A percentile compares a stretch with the other conserved stretches of the same genome.
Conservation (phyloP, 2,329 filamentous ascomycete genomes). For the Escovopsis sp. region DNA sequence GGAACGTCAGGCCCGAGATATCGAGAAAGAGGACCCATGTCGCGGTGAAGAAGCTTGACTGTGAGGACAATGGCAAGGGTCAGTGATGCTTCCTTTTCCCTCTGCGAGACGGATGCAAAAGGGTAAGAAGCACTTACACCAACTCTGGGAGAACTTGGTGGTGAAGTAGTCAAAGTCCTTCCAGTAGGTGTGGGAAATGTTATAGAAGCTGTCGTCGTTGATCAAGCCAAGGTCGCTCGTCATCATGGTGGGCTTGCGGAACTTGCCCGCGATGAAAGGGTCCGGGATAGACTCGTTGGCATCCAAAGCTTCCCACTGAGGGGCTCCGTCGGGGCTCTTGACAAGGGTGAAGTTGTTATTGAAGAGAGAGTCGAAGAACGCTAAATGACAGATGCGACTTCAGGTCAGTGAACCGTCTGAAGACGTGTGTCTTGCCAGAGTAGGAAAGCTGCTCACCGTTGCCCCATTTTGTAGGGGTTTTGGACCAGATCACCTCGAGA, state of each 20-base stretch:
- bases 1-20: slow-evolving; percentile 63
- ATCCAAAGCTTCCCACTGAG: slow-evolving; percentile 61
- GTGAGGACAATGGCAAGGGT: neutral
- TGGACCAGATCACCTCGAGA: slow-evolving; percentile 65
- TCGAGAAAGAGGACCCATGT: slow-evolving; percentile 54
- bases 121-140: slow-evolving; percentile 32
- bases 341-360: slow-evolving; percentile 62
- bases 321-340: slow-evolving; percentile 59
- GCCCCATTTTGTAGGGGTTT: slow-evolving; percentile 45
- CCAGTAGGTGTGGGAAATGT: slow-evolving; percentile 55
- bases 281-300: slow-evolving; percentile 53
- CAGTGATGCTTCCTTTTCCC: too few species aligned
- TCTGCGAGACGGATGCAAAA: neutral
- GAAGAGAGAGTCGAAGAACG: slow-evolving; percentile 60
- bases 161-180: slow-evolving; percentile 51
- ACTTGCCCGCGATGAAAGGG: slow-evolving; percentile 51
- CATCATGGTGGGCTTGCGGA: slow-evolving; percentile 58
- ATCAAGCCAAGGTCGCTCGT: slow-evolving; percentile 59
- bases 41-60: slow-evolving; percentile 60
- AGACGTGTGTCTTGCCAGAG: too few species aligned
- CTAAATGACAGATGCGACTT: too few species aligned
- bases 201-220: slow-evolving; percentile 55
- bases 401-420: neutral
- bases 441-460: slow-evolving; percentile 3
- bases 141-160: slow-evolving; percentile 54